These are phyloP conservation scores for Bifiguratus adelaidae DNA, from an alignment of 192 early-diverging fungal species.

Conservation along the genomic window DNA sequence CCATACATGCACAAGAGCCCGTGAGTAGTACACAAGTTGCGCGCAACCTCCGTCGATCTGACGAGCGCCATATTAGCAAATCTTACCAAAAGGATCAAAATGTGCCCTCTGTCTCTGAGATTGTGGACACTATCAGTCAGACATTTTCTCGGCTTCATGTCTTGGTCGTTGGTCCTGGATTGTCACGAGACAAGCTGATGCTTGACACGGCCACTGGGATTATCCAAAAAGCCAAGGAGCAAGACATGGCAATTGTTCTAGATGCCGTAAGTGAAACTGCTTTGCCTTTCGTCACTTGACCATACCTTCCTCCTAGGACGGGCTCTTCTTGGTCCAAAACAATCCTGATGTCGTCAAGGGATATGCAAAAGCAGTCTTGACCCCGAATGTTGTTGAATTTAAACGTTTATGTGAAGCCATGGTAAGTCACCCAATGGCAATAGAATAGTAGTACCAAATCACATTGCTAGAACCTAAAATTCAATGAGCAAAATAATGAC, in stretches of 20 bases:
- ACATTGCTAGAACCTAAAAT: conserved; percentile 5
- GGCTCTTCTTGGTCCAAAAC: conserved; percentile 62
- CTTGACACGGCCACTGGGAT: conserved; percentile 49
- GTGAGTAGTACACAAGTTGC: conserved; percentile 12
- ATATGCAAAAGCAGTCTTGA: conserved; percentile 66
- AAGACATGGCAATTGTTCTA: conserved; percentile 64
- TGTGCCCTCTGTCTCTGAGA: conserved; percentile 16
- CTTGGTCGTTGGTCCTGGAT: conserved; percentile 83
- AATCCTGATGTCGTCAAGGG: conserved; percentile 59
- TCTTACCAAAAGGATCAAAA: no score
- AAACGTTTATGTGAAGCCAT: conserved; percentile 54
- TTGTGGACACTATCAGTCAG: conserved; percentile 28
- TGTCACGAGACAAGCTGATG: conserved; percentile 70
- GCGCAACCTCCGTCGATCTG: not conserved
- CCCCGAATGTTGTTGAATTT: conserved; percentile 87
- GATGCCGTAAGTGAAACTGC: conserved; percentile 62
- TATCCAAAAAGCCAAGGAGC: conserved; percentile 53
- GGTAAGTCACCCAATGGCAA: conserved; percentile 8
- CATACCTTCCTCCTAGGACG: conserved; percentile 47
- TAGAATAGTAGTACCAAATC: not conserved
- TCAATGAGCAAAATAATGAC: conserved; percentile 15
- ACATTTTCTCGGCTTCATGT: conserved; percentile 70
- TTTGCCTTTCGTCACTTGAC: not conserved
- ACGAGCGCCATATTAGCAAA: no score
- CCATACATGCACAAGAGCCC: conserved; percentile 56